phyloP scores from a whole-genome alignment of 148 eudicot species.

The Rhododendron simsii region DNA sequence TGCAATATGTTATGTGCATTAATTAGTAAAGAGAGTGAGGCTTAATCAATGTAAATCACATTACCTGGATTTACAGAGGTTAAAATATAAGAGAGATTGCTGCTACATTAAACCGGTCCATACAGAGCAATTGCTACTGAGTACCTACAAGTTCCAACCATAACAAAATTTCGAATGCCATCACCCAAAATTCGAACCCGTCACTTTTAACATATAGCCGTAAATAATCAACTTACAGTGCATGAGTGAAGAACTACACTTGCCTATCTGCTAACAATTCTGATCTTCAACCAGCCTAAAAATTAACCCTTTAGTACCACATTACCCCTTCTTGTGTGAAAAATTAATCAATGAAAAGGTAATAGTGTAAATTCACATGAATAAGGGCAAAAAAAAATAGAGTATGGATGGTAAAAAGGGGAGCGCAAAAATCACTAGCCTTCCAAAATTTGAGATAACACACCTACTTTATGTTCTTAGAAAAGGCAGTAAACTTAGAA shows the following conservation, averaged over 20 bases:
- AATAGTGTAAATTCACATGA: no score
- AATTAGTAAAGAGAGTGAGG: background rate
- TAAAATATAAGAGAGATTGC: background rate
- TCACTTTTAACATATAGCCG: background rate
- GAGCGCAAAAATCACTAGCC: no score
- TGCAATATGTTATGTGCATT: slow-evolving; percentile 4
- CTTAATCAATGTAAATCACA: background rate
- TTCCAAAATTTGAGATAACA: no score
- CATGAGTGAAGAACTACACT: background rate
- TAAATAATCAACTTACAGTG: background rate
- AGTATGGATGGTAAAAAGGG: no score
- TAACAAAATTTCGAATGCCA: background rate
- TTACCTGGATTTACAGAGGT: background rate
- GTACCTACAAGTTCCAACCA: background rate
- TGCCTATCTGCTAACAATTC: background rate
- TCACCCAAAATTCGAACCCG: background rate
- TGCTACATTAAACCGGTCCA: background rate
- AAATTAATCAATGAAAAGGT: no score
- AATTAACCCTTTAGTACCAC: background rate
- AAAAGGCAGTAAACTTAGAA: background rate
- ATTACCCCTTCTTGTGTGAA: no score
- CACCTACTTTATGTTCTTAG: background rate
- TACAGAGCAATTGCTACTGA: background rate
- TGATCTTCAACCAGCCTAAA: background rate
- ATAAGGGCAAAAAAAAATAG: no score